These are phyloP conservation scores for Solanum sitiens DNA, from an alignment of 257 asterid species.

Conservation along the genomic window DNA sequence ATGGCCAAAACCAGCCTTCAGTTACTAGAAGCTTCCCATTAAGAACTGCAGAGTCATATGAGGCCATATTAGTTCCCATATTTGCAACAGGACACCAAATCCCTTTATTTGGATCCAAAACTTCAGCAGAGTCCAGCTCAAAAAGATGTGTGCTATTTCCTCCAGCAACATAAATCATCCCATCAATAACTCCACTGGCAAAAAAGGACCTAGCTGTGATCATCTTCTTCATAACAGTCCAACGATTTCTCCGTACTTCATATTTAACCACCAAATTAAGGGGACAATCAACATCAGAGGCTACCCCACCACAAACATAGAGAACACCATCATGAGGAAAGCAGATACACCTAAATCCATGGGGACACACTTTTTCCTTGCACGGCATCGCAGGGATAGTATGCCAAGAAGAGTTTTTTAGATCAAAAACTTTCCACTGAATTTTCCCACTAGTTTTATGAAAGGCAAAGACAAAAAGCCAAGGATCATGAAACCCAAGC, in stretches of 20 bases:
- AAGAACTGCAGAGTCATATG: slow-evolving; percentile 78
- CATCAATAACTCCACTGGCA: slow-evolving; percentile 77
- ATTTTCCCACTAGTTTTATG: slow-evolving; percentile 80
- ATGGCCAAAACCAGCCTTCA: slow-evolving; percentile 99
- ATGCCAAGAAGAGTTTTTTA: slow-evolving; percentile 67
- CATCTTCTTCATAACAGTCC: slow-evolving; percentile 90
- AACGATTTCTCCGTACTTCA: slow-evolving; percentile 63
- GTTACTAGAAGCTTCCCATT: slow-evolving; percentile 83
- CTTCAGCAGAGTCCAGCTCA: slow-evolving; percentile 80
- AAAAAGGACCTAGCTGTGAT: slow-evolving; percentile 77
- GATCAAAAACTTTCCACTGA: slow-evolving; percentile 82
- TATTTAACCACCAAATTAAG: slow-evolving; percentile 74
- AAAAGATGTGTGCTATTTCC: slow-evolving; percentile 71
- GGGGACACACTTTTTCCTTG: slow-evolving; percentile 79
- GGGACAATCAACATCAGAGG: slow-evolving; percentile 66
- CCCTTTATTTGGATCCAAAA: slow-evolving; percentile 56
- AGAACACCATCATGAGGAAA: slow-evolving; percentile 65
- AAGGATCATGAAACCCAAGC: slow-evolving; percentile 76
- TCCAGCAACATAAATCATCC: slow-evolving; percentile 84
- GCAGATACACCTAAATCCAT: slow-evolving; percentile 70
- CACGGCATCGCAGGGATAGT: slow-evolving; percentile 90
- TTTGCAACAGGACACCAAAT: slow-evolving; percentile 55
- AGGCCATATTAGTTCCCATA: slow-evolving; percentile 74
- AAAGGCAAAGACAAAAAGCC: slow-evolving; percentile 76
- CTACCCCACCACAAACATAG: slow-evolving; percentile 75